Conservation (phyloP, 106 monocot species). For the Ottelia alismoides region DNA sequence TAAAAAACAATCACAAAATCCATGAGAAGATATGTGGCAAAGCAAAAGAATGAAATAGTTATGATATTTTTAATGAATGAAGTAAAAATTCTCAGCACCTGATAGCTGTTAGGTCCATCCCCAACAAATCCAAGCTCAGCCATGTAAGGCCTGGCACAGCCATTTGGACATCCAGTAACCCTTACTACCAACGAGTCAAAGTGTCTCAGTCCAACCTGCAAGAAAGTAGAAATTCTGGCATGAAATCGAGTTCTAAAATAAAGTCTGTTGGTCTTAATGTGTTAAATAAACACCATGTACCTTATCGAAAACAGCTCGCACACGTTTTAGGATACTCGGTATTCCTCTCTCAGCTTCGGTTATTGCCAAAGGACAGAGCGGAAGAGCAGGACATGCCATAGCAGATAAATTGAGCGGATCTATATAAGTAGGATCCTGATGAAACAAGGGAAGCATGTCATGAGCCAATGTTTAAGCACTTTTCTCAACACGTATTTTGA, state of each 20-base stretch:
- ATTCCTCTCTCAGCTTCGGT: slow-evolving; percentile 97
- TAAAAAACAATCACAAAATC: no score
- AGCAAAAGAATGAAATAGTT: no score
- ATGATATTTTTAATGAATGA: no score
- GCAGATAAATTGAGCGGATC: slow-evolving; percentile 92
- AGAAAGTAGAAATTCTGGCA: not conserved
- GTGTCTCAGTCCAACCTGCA: slow-evolving; percentile 62
- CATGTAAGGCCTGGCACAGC: slow-evolving; percentile 96
- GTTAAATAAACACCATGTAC: no score
- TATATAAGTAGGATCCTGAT: slow-evolving; percentile 61
- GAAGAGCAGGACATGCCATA: slow-evolving; percentile 96
- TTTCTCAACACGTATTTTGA: no score
- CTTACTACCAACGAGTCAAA: slow-evolving; percentile 78
- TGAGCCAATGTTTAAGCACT: no score
- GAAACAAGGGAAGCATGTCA: no score
- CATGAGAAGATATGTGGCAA: no score
- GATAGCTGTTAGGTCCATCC: slow-evolving; percentile 93
- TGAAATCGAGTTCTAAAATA: not conserved
- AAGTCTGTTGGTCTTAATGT: no score
- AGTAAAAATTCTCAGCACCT: no score
- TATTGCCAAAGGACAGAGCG: slow-evolving; percentile 83
- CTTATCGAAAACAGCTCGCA: slow-evolving; percentile 83
- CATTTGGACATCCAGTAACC: slow-evolving; percentile 94
- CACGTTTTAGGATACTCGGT: slow-evolving; percentile 68
- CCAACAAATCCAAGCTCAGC: slow-evolving; percentile 98